phyloP scores from a whole-genome alignment of 352 stramenopile genomes.

The Phytophthora constricta region DNA sequence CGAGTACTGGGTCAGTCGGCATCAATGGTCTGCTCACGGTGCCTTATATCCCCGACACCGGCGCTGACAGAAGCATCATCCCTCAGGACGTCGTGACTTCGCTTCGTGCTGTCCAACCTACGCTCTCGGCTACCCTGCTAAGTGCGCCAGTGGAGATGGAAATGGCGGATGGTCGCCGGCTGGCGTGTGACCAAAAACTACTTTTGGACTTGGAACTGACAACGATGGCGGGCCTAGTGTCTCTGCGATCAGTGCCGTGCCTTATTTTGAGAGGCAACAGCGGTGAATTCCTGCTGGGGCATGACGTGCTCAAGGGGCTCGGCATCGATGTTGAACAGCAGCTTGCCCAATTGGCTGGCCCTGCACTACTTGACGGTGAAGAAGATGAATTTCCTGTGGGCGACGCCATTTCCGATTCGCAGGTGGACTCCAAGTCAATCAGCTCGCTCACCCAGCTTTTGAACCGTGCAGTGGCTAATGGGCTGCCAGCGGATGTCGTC shows the following conservation, averaged over 20 bases:
- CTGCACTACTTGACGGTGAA: not conserved
- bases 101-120: not conserved
- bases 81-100: conserved; percentile 1
- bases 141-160: conserved; percentile 1
- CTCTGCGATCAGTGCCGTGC: not conserved
- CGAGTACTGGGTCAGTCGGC: not conserved
- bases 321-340: conserved; percentile 9
- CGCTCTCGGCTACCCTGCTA: not conserved
- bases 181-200: not conserved
- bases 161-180: conserved; percentile 11
- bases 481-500: not conserved
- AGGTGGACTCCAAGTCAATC: not conserved
- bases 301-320: not conserved
- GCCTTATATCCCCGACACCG: not conserved
- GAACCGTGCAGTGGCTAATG: not conserved
- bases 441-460: not conserved
- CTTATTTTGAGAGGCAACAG: not conserved
- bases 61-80: conserved; percentile 8
- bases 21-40: conserved; percentile 16
- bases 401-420: not conserved
- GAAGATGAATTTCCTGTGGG: conserved; percentile 9
- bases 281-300: conserved; percentile 15
- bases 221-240: conserved; percentile 9
- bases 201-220: conserved; percentile 12
- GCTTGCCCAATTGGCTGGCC: conserved; percentile 6